A percentile compares a stretch with the other conserved stretches of the same genome.
phyloP scores from a whole-genome alignment of 2,329 filamentous ascomycete genomes.

The Penicillium sp. region DNA sequence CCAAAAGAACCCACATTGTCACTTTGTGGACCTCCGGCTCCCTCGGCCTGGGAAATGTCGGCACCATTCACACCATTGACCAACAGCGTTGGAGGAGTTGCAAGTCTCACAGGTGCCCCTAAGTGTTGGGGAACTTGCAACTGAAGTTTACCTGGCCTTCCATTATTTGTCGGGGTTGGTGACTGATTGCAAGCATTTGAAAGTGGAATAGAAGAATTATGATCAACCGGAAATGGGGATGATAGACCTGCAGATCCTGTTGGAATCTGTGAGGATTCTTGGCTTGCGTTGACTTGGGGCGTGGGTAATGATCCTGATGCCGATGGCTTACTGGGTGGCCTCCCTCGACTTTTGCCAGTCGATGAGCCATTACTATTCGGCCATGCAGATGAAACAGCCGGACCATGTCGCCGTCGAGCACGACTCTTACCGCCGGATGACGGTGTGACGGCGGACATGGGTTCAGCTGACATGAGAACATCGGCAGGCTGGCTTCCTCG shows the following conservation, averaged over 20 bases:
- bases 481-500: conserved; percentile 33
- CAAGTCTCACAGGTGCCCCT: conserved; percentile 40
- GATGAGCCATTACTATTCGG: conserved; percentile 58
- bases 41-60: conserved; percentile 3
- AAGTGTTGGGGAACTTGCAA: conserved; percentile 41
- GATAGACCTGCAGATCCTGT: conserved; percentile 36
- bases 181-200: conserved; percentile 24
- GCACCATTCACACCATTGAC: conserved; percentile 35
- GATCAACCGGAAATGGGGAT: conserved; percentile 42
- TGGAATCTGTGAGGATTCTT: conserved; percentile 41
- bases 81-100: conserved; percentile 40
- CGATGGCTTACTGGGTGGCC: conserved; percentile 70
- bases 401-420: conserved; percentile 62
- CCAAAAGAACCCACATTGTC: background rate
- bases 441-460: conserved; percentile 68
- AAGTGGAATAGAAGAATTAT: conserved; percentile 27
- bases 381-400: conserved; percentile 89
- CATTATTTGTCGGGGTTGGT: conserved; percentile 22
- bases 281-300: conserved; percentile 58
- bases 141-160: conserved; percentile 38
- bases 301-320: conserved; percentile 62
- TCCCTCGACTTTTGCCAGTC: conserved; percentile 67
- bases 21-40: background rate
- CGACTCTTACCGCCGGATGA: conserved; percentile 45
- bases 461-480: conserved; percentile 46